phyloP scores from a whole-genome alignment of 2,329 filamentous ascomycete species.

The Fusarium abutilonis region DNA sequence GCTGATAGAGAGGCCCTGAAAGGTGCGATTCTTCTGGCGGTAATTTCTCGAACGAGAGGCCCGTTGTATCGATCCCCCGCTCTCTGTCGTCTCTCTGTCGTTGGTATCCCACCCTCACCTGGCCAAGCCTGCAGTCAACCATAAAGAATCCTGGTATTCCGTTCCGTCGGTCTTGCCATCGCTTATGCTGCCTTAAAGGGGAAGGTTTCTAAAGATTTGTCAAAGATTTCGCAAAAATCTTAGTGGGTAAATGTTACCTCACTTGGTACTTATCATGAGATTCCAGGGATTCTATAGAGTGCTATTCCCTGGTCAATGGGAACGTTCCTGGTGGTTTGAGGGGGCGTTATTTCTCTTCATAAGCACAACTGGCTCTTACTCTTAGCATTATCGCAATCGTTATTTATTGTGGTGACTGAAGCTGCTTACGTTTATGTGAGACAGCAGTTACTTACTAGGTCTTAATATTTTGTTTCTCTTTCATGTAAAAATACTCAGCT shows the following conservation, averaged over 20 bases:
- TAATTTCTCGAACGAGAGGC: background rate
- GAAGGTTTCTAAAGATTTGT: background rate
- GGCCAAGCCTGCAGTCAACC: background rate
- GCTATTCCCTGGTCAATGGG: background rate
- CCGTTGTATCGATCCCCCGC: no score
- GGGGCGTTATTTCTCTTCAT: no score
- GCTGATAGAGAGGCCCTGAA: background rate
- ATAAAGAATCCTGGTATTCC: background rate
- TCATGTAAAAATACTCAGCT: no score
- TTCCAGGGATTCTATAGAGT: background rate
- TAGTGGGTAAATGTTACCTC: background rate
- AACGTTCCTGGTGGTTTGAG: no score
- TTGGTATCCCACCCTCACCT: background rate
- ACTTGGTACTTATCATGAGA: background rate
- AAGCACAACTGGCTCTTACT: no score
- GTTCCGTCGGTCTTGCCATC: background rate
- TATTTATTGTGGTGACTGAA: no score
- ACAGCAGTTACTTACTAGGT: no score
- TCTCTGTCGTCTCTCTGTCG: background rate
- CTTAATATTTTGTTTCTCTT: no score
- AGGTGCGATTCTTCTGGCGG: background rate
- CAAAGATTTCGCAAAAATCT: background rate
- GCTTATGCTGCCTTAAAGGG: background rate
- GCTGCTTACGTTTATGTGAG: no score
- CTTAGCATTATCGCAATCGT: no score